phyloP scores from a whole-genome alignment of 352 stramenopile species.

The Globisporangium camurandrum region DNA sequence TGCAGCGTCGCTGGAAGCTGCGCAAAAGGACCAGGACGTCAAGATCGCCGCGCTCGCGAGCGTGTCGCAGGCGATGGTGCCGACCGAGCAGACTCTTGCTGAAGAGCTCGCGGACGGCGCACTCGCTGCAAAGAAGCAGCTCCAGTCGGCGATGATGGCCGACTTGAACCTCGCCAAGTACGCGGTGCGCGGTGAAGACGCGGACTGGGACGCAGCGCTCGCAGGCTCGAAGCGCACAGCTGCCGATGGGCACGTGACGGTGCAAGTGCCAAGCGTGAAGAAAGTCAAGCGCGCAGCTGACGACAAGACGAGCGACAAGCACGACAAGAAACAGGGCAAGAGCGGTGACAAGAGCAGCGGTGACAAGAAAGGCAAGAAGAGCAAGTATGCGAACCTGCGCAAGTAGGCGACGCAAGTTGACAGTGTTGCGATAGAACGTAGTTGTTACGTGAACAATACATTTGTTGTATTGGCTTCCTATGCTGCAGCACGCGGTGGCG shows the following conservation, averaged over 20 bases:
- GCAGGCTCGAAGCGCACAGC: conserved; percentile 26
- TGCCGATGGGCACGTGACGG: conserved; percentile 45
- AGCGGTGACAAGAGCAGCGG: too few relatives aligned
- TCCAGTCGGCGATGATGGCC: conserved; percentile 79
- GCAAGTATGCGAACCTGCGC: conserved; percentile 75
- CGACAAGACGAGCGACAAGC: conserved; percentile 22
- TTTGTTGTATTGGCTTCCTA: not conserved
- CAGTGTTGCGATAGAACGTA: too few relatives aligned
- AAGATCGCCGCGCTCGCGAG: conserved; percentile 48
- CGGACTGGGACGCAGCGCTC: conserved; percentile 86
- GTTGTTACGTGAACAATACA: too few relatives aligned
- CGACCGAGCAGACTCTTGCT: conserved; percentile 75
- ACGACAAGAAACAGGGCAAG: conserved; percentile 28
- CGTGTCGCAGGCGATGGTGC: conserved; percentile 70
- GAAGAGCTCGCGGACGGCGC: conserved; percentile 74
- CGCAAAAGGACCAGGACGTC: conserved; percentile 62
- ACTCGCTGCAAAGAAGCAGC: conserved; percentile 73
- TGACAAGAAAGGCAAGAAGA: conserved; percentile 71
- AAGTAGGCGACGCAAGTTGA: conserved; percentile 13
- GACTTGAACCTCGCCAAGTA: conserved; percentile 94
- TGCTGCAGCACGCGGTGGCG: not conserved
- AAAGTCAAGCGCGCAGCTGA: conserved; percentile 25
- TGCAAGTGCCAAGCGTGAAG: conserved; percentile 88
- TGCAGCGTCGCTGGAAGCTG: conserved; percentile 79
- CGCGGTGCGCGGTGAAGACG: conserved; percentile 89